Evolutionary conservation across 2,329 filamentous ascomycete genomes (phyloP), one percentile per base, ranked within the genome.

Genomic region (Amphichorda felina): DNA sequence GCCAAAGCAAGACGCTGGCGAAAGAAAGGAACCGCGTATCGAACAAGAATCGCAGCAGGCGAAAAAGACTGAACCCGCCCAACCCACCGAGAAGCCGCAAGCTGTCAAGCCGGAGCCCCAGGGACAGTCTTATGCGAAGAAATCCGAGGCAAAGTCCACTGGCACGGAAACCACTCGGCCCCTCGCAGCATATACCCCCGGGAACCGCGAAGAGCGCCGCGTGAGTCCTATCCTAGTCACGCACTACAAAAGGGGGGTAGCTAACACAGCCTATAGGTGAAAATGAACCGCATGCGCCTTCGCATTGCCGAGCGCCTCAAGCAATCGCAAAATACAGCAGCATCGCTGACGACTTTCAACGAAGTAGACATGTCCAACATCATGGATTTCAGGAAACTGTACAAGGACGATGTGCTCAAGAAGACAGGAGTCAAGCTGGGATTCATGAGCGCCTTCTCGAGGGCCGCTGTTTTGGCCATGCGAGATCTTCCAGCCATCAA

Each of bases 241-340:
- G 5, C 15, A 18, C 5, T 31, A 11, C 16, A 10, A 19, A 8
- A 31, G 14, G 5, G 37, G 43, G 34, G 43, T 8, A 11, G 19
- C 34, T 8, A 35, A 16, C 25, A 9, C n/a, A n/a, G 9, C 27
- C 35, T 43, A 38, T 49, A 91, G 84, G 86, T 96, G 52, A 98
- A 98, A 73, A 98, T 98, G 91, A 96, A 96, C 70, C 86, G 91
- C 45, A 98, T 98, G 91, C 87, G 91, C 45, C 76, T 96, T 41
- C 81, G 91, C 42, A 98, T 96, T 48, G 86, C 91, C 34, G 91
- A 98, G 68, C 87, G 91, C 48, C 75, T 98, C 45, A 98, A 98
- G 76, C 91, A 98, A 60, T 96, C 91, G 15, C 91, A 98, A 59
- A 98, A 98, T 66, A 96, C 91, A 2, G 89, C 91, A 34, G 91